Evolutionary conservation across 768 basidiomycete genomes (phyloP).

Genomic region (Suillus sp.): DNA sequence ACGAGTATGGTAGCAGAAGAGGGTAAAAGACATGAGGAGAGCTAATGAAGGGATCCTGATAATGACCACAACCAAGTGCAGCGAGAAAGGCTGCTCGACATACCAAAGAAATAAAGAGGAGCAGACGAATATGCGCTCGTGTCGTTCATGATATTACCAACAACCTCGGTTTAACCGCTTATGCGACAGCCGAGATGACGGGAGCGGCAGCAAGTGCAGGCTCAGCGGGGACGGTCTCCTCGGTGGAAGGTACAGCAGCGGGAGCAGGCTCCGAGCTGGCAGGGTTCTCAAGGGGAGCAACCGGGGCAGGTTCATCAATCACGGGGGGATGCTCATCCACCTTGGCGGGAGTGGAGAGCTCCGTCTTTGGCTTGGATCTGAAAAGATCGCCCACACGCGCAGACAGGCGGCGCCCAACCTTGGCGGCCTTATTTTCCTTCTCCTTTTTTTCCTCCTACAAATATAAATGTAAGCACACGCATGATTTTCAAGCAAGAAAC

Average conservation of each 20-base stretch:
- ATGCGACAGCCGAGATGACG: conserved; percentile 81
- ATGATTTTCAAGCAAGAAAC: background rate
- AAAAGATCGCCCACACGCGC: conserved; percentile 82
- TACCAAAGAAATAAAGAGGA: conserved; percentile 34
- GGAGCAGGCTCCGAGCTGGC: conserved; percentile 49
- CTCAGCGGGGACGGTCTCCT: conserved; percentile 28
- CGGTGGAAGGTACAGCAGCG: conserved; percentile 31
- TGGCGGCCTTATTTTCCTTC: conserved; percentile 51
- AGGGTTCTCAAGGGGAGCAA: conserved; percentile 84
- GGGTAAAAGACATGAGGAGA: conserved; percentile 35
- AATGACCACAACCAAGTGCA: conserved; percentile 42
- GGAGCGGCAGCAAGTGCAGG: conserved; percentile 55
- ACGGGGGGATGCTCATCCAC: conserved; percentile 88
- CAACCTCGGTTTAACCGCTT: conserved; percentile 36
- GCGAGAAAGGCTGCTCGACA: conserved; percentile 38
- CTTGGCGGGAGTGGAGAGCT: conserved; percentile 71
- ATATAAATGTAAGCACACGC: background rate
- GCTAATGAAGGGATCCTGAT: conserved; percentile 31
- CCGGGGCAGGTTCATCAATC: conserved; percentile 80
- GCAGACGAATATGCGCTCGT: conserved; percentile 39
- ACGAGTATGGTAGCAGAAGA: conserved; percentile 46
- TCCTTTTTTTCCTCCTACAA: conserved; percentile 53
- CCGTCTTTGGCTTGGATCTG: conserved; percentile 69
- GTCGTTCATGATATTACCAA: conserved; percentile 46
- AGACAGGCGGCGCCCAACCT: conserved; percentile 83